These are phyloP conservation scores for Ogataea populi-albae DNA, from an alignment of 805 yeast species.

Conservation along the genomic window DNA sequence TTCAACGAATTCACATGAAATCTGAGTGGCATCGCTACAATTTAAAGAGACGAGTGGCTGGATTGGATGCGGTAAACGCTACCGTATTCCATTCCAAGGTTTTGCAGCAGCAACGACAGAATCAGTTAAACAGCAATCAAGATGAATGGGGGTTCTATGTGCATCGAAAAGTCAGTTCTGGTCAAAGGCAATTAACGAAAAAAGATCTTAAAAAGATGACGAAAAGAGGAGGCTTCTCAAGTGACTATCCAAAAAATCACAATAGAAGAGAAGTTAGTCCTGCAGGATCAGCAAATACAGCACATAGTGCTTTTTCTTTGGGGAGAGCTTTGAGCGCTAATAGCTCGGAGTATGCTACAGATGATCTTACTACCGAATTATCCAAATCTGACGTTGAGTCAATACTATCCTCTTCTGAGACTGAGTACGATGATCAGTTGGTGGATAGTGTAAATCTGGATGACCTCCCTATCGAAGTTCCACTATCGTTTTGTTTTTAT, in stretches of 20 bases:
- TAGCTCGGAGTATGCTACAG: slow-evolving; percentile 13
- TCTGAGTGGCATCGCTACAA: slow-evolving; percentile 98
- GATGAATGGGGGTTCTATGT: slow-evolving; percentile 56
- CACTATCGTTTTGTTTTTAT: slow-evolving; percentile 46
- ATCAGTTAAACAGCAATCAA: slow-evolving; percentile 31
- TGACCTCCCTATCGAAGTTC: no score
- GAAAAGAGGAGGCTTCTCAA: no score
- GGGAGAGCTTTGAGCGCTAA: no score
- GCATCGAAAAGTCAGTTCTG: slow-evolving; percentile 27
- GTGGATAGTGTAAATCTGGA: no score
- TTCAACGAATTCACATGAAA: slow-evolving; percentile 92
- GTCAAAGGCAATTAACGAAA: slow-evolving; percentile 38
- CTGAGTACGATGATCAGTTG: no score
- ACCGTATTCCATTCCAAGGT: slow-evolving; percentile 30
- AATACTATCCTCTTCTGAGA: no score
- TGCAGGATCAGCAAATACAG: slow-evolving; percentile 52
- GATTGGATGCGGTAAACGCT: slow-evolving; percentile 58
- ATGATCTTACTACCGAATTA: slow-evolving; percentile 16
- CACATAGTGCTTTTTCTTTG: slow-evolving; percentile 53
- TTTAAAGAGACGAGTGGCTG: slow-evolving; percentile 87
- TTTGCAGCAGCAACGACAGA: slow-evolving; percentile 24
- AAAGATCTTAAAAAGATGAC: slow-evolving; percentile 37
- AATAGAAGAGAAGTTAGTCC: slow-evolving; percentile 40
- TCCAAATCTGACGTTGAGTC: slow-evolving; percentile 18
- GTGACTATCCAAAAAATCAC: slow-evolving; percentile 31